These are phyloP conservation scores for Aspergillus ibericus DNA, from an alignment of 2,329 filamentous ascomycete species.

Conservation along the genomic window DNA sequence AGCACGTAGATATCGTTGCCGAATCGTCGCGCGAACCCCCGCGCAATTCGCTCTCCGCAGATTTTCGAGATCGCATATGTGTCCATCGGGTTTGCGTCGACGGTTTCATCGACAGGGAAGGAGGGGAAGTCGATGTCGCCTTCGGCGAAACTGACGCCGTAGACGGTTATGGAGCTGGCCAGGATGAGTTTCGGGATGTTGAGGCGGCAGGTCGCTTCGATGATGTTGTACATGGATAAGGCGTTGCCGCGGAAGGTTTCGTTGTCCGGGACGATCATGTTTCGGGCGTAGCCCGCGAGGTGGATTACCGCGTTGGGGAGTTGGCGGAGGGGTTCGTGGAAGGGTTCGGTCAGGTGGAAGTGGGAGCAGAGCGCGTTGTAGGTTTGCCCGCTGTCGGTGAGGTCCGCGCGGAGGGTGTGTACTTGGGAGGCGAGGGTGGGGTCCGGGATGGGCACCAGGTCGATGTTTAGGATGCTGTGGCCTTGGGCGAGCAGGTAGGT, in stretches of 20 bases:
- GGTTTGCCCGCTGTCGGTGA: constrained; percentile 57
- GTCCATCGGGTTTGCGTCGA: constrained; percentile 62
- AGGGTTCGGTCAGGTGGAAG: constrained; percentile 51
- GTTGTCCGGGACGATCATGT: constrained; percentile 62
- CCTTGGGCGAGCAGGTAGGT: constrained; percentile 52
- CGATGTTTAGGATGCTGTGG: constrained; percentile 57
- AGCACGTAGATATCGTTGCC: constrained; percentile 60
- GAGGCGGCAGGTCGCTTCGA: constrained; percentile 63
- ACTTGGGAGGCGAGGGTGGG: constrained; percentile 41
- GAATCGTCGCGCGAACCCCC: constrained; percentile 59
- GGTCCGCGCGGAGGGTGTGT: constrained; percentile 57
- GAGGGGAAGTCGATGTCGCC: constrained; percentile 57
- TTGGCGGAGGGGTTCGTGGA: constrained; percentile 39
- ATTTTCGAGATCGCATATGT: constrained; percentile 63
- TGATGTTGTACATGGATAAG: constrained; percentile 60
- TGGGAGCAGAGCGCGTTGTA: constrained; percentile 59
- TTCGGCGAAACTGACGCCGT: constrained; percentile 63
- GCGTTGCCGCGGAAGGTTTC: constrained; percentile 60
- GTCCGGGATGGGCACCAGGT: constrained; percentile 46
- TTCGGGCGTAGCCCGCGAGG: constrained; percentile 60
- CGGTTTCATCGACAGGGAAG: constrained; percentile 61
- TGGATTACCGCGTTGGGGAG: constrained; percentile 63
- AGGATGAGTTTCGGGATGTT: constrained; percentile 64
- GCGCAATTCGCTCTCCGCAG: constrained; percentile 58
- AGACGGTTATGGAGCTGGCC: constrained; percentile 60